phyloP scores from a whole-genome alignment of 1,284 basidiomycete species.

The Boletellus sp. region DNA sequence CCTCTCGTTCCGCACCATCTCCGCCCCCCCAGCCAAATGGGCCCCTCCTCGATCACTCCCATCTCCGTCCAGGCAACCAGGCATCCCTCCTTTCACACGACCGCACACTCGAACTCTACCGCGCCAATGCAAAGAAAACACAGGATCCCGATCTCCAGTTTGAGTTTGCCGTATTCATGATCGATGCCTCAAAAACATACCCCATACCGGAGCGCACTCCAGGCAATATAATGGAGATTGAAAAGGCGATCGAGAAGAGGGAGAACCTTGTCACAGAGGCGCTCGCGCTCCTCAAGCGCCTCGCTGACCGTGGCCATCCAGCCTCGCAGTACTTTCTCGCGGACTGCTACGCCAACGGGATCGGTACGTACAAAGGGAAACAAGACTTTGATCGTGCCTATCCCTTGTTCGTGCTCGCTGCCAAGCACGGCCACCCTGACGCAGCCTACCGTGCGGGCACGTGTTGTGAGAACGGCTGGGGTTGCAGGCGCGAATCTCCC shows the following conservation, averaged over 20 bases:
- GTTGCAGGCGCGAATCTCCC: constrained; percentile 85
- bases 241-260: constrained; percentile 76
- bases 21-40: constrained; percentile 50
- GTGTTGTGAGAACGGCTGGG: constrained; percentile 99
- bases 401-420: constrained; percentile 92
- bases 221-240: constrained; percentile 75
- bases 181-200: constrained; percentile 89
- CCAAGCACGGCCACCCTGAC: constrained; percentile 98
- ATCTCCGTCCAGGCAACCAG: constrained; percentile 89
- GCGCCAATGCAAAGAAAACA: constrained; percentile 96
- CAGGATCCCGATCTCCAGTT: constrained; percentile 97
- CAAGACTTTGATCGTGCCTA: constrained; percentile 98
- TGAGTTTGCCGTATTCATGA: constrained; percentile 98
- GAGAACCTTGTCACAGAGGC: constrained; percentile 89
- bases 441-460: constrained; percentile 95
- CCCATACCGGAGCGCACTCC: constrained; percentile 66
- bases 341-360: constrained; percentile 96
- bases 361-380: constrained; percentile 82
- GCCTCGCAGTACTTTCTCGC: constrained; percentile 96
- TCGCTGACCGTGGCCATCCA: constrained; percentile 91
- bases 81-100: constrained; percentile 92
- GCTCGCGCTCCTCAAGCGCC: constrained; percentile 78
- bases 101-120: constrained; percentile 94
- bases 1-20: constrained; percentile 39
- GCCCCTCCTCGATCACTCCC: constrained; percentile 86